Conservation (phyloP, 371 early-diverging fungal genomes). For the Circinella minor region DNA sequence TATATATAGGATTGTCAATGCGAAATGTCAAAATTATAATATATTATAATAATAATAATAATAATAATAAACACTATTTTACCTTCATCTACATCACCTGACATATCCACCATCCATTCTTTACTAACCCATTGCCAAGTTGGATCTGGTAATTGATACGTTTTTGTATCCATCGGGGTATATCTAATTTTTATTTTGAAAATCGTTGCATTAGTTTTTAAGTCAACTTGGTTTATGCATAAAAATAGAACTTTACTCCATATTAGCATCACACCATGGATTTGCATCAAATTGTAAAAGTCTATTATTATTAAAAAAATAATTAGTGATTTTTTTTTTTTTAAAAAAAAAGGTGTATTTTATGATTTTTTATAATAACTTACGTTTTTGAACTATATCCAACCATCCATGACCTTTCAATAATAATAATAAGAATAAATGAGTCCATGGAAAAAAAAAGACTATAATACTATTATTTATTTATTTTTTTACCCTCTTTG, state of each 20-base stretch:
- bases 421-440: neutral
- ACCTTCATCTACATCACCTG: slow-evolving; percentile 70
- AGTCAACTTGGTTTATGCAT: neutral
- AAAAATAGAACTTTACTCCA: slow-evolving; percentile 34
- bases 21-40: too few relatives aligned
- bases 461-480: neutral
- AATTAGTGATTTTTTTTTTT: too few relatives aligned
- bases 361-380: neutral
- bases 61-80: slow-evolving; percentile 1
- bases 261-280: slow-evolving; percentile 62
- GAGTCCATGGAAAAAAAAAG: neutral
- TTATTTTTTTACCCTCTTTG: slow-evolving; percentile 55
- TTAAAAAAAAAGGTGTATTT: neutral
- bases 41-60: too few relatives aligned
- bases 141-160: slow-evolving; percentile 63
- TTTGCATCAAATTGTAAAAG: slow-evolving; percentile 65
- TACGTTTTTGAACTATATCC: slow-evolving; percentile 67
- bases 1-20: neutral
- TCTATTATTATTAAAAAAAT: slow-evolving; percentile 15
- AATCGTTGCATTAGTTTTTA: neutral
- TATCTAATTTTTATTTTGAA: slow-evolving; percentile 27
- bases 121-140: slow-evolving; percentile 70
- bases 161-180: slow-evolving; percentile 57
- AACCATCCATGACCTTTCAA: slow-evolving; percentile 52
- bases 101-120: slow-evolving; percentile 72